These are phyloP conservation scores for Hawksworthiomyces lignivorus DNA, from an alignment of 2,329 filamentous ascomycete species.

Conservation along the genomic window DNA sequence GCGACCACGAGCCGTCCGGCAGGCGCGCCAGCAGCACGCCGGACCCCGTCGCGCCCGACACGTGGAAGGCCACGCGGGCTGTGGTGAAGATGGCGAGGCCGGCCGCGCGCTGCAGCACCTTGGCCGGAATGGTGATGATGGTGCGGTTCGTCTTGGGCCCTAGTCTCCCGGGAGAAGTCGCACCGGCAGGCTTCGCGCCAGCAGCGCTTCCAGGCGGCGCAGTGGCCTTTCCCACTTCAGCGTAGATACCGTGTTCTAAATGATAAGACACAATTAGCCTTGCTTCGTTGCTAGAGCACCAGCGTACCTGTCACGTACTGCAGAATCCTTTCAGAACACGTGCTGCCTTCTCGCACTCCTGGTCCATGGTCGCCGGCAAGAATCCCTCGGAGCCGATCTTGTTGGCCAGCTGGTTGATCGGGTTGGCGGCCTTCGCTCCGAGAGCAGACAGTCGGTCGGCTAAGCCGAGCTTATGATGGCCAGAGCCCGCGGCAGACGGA, in stretches of 20 bases:
- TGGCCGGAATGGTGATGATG: conserved; percentile 45
- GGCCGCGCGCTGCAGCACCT: conserved; percentile 57
- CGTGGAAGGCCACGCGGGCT: conserved; percentile 50
- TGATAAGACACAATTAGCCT: too few relatives aligned
- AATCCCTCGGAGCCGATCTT: conserved; percentile 79
- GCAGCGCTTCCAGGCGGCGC: too few relatives aligned
- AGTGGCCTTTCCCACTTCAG: conserved; percentile 26
- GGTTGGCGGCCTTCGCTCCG: conserved; percentile 50
- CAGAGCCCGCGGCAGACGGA: too few relatives aligned
- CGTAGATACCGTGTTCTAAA: conserved; percentile 46
- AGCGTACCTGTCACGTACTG: too few relatives aligned
- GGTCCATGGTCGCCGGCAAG: conserved; percentile 77
- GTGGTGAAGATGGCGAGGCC: conserved; percentile 65
- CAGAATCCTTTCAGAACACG: conserved; percentile 79
- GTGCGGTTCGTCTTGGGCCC: too few relatives aligned
- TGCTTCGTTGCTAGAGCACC: too few relatives aligned
- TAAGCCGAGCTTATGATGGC: conserved; percentile 17
- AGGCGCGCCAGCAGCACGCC: conserved; percentile 50
- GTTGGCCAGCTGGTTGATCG: conserved; percentile 75
- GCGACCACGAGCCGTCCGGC: conserved; percentile 58
- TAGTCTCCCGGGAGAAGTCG: too few relatives aligned
- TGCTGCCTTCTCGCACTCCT: conserved; percentile 86
- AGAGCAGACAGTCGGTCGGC: conserved; percentile 23
- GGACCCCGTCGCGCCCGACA: conserved; percentile 50
- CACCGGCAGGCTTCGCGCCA: too few relatives aligned